Percentiles rank a stretch among this genome's conserved stretches.
Conservation (phyloP, 1,284 basidiomycete species). For the Ceratorhiza oryzae-sativae region DNA sequence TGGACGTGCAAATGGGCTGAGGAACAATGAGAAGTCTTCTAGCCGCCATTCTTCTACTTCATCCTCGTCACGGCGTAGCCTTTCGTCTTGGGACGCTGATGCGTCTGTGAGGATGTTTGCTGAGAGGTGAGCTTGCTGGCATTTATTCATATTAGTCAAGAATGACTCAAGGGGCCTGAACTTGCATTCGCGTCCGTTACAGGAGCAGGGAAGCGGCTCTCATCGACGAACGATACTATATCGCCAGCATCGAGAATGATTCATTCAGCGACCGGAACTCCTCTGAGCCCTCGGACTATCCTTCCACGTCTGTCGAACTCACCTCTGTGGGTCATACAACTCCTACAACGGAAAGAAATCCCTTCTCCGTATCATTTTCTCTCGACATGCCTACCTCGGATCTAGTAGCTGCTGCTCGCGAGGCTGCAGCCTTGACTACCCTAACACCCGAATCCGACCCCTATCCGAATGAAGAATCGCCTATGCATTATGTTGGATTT, state of each 20-base stretch:
- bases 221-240: conserved; percentile 6
- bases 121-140: conserved; percentile 15
- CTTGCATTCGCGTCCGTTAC: not conserved
- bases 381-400: conserved; percentile 26
- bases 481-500: conserved; percentile 15
- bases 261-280: conserved; percentile 10
- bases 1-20: not conserved
- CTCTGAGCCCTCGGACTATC: conserved; percentile 1
- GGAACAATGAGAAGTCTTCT: not conserved
- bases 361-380: not conserved
- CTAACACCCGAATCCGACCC: not conserved
- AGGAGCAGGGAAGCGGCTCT: conserved; percentile 13
- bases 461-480: conserved; percentile 4
- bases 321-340: not conserved
- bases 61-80: conserved; percentile 11
- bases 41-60: conserved; percentile 1
- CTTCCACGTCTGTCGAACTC: not conserved
- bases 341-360: not conserved
- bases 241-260: conserved; percentile 2
- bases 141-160: conserved; percentile 15
- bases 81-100: conserved; percentile 21
- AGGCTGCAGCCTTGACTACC: not conserved
- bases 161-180: not conserved
- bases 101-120: conserved; percentile 32
- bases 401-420: conserved; percentile 27